Base-by-base conservation (phyloP, 2,329 filamentous ascomycete species). In the Zelopaecilomyces penicillatus region DNA sequence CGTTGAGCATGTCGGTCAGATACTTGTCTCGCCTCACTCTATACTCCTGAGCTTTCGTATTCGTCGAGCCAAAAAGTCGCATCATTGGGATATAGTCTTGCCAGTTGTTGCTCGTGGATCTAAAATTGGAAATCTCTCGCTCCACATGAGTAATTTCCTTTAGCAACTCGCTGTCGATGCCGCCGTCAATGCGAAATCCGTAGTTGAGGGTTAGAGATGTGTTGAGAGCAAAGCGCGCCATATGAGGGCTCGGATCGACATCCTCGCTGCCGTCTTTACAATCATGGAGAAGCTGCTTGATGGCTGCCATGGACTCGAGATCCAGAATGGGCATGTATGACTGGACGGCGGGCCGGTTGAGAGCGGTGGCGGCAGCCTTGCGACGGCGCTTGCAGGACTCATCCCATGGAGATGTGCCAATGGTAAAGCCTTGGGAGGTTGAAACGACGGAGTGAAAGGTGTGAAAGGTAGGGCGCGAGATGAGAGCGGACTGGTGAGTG, bases 311-410 rank as follows among this genome's bases (percentile, higher is more conserved):
- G 29, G 81, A 79, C 60, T 91, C 87, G 28, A 89, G 77, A 53
- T 91, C 86, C 41, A 91, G 80, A 53, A 89, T 86, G 0, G 86
- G 85, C 78, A 89, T 85, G 60, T 91, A 91, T 0, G 80, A 82
- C 56, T 87, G 83, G 1, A 86, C 78, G 0, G 85, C 81, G 0
- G 85, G 85, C 0, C 83, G 75, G 60, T 90, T 90, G 26, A 91
- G 71, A 0, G 87, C 85, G 4, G 85, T 88, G 4, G 83, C 85
- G 1, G 85, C 86, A 0, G 84, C 85, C 67, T 88, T 90, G 50
- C 87, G 78, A 7, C 85, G 76, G 27, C 74, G 70, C 62, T 90
- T 91, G 65, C 84, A 87, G 2, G 81, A 87, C 41, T 88, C 85
- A 50, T 90, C 85, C 83, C 86, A 93, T 0, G 87, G 86, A 0